A percentile compares a stretch with the other conserved stretches of the same genome.
Conservation (phyloP, 495 filamentous ascomycete species). For the Podospora bellae-mahoneyi region DNA sequence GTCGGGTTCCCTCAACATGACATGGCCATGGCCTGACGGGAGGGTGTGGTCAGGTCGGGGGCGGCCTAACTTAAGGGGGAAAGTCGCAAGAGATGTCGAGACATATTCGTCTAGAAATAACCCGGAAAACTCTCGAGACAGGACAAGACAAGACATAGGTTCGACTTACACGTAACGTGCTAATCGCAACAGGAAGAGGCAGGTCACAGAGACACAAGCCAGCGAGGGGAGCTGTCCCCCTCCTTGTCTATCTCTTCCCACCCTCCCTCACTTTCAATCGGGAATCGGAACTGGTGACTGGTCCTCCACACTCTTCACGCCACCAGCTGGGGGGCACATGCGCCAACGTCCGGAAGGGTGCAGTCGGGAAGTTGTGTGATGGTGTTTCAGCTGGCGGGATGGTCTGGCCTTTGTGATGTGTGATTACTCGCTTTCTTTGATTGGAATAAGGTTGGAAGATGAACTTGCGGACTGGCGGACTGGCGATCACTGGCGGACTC, state of each 20-base stretch:
- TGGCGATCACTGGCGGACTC: not conserved
- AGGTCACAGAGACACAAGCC: slow-evolving; percentile 5
- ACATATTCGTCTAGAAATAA: not conserved
- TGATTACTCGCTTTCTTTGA: not conserved
- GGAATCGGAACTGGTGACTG: not conserved
- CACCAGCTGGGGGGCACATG: not conserved
- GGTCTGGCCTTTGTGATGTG: not conserved
- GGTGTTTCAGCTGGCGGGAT: not conserved
- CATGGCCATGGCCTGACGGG: not conserved
- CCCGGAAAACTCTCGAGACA: not conserved
- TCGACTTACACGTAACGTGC: slow-evolving; percentile 14
- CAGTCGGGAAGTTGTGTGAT: not conserved
- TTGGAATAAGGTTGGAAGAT: not conserved
- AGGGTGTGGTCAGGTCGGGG: not conserved
- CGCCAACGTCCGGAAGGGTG: not conserved
- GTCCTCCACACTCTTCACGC: not conserved
- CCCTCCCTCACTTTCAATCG: not conserved
- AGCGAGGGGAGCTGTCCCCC: not conserved
- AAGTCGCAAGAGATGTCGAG: not conserved
- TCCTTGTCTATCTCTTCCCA: not conserved
- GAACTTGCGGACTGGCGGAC: not conserved
- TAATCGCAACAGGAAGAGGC: slow-evolving; percentile 3
- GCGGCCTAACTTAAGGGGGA: not conserved
- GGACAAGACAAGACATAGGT: slow-evolving; percentile 1
- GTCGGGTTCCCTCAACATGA: not conserved